Base-by-base conservation (phyloP, 768 basidiomycete genomes). In the Leccinum sublutescens region DNA sequence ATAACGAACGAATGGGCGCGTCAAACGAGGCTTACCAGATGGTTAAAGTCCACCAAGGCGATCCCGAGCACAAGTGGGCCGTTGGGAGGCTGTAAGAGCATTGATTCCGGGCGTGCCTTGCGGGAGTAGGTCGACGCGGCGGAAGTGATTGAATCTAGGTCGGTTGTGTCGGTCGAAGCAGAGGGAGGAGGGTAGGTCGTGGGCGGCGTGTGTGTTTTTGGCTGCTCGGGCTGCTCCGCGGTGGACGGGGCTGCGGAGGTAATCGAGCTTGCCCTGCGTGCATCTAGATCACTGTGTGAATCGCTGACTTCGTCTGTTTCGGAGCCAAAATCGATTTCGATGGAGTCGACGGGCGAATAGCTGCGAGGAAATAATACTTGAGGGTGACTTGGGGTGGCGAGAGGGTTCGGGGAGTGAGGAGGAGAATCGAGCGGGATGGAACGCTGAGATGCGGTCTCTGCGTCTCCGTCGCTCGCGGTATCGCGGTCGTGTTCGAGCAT, bases 31-130 rank as follows among this genome's bases (percentile, higher is more conserved):
- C 82, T 67, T 70, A 94, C 95, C 69, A 95, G 75, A 75, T 97
- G 95, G 71, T 97, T 95, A 71, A 97, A 97, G 70, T 97, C 95
- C 34, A 97, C 87, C n/a, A 97, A 77, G 2, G 92, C 93, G 55
- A 96, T 87, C 4, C 95, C 95, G 5, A 95, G 78, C 15, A 96
- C 80, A 21, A 95, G 76, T 7, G 85, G 85, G 9, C 77, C 79
- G 12, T 56, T 55, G 0, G 82, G 79, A 15, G 86, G 79, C 31
- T 82, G 80, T n/a, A 91, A 73, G 9, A 94, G 67, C 70, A 91
- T 75, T 4, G 89, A 91, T 68, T 94, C 91, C 8, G 91, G 92
- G 17, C 91, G 83, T 33, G 86, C 81, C 72, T 93, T 94, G 59
- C 74, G 79, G 34, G 78, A 79, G 61, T 76, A 76, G 8, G 70